Evolutionary conservation across 2,329 filamentous ascomycete genomes (phyloP).

Genomic region (Colletotrichum noveboracense): DNA sequence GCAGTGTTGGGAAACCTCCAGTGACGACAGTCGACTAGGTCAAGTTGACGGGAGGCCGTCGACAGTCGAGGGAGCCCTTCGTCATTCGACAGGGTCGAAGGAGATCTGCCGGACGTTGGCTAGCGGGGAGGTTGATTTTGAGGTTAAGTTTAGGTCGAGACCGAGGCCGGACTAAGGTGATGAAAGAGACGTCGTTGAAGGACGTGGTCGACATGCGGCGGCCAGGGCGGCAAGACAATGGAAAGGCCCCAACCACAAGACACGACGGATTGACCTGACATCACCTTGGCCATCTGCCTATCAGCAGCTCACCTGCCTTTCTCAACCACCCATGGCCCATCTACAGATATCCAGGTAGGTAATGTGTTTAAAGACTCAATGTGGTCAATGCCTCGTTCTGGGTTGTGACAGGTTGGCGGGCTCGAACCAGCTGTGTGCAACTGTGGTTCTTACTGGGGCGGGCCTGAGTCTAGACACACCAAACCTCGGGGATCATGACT

Average conservation of each 20-base stretch:
- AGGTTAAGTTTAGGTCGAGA: constrained; percentile 1
- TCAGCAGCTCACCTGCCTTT: background rate
- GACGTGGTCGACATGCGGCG: background rate
- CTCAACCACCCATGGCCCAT: background rate
- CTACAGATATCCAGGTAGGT: background rate
- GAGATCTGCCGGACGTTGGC: background rate
- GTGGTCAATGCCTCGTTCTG: background rate
- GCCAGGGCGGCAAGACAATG: constrained; percentile 6
- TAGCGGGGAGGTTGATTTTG: background rate
- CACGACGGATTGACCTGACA: background rate
- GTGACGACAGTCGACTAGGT: background rate
- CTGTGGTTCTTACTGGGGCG: background rate
- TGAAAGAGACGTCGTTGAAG: background rate
- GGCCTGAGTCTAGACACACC: background rate
- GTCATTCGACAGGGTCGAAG: background rate
- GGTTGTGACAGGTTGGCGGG: background rate
- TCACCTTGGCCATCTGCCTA: background rate
- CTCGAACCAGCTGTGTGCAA: background rate
- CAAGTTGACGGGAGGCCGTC: background rate
- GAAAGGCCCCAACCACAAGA: background rate
- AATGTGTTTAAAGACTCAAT: background rate
- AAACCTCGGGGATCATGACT: background rate
- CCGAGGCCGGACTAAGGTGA: background rate
- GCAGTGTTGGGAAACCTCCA: background rate
- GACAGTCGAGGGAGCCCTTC: background rate